Percentiles rank a stretch among this genome's conserved stretches.
Conservation (phyloP, 2,329 filamentous ascomycete species). For the Keithomyces neogunnii region DNA sequence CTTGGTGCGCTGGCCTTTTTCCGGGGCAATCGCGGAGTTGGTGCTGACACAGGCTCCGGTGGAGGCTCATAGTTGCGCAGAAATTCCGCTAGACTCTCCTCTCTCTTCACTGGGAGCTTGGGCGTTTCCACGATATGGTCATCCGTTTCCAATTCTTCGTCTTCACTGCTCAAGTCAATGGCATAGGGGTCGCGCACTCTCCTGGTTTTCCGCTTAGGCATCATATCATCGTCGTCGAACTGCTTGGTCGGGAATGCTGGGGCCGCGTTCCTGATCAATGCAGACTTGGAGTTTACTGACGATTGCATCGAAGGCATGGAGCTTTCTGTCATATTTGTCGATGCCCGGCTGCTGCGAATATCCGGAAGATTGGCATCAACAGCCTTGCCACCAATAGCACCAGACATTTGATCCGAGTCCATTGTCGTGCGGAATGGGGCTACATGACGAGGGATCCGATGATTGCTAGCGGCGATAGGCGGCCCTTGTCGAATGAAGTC, state of each 20-base stretch:
- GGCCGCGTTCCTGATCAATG: slow-evolving; percentile 45
- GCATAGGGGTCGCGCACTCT: slow-evolving; percentile 85
- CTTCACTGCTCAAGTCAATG: slow-evolving; percentile 65
- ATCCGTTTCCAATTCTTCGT: slow-evolving; percentile 49
- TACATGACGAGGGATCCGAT: slow-evolving; percentile 71
- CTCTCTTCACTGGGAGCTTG: slow-evolving; percentile 33
- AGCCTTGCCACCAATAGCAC: slow-evolving; percentile 44
- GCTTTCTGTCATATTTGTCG: slow-evolving; percentile 47
- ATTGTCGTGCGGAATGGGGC: slow-evolving; percentile 79
- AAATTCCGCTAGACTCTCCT: slow-evolving; percentile 69
- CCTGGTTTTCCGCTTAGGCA: slow-evolving; percentile 65
- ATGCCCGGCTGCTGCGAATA: slow-evolving; percentile 47
- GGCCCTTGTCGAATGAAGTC: slow-evolving; percentile 92
- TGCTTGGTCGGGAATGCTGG: slow-evolving; percentile 21
- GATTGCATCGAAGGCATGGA: slow-evolving; percentile 51
- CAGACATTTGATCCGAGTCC: slow-evolving; percentile 70
- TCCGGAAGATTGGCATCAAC: slow-evolving; percentile 50
- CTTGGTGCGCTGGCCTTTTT: slow-evolving; percentile 58
- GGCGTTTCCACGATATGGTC: slow-evolving; percentile 34
- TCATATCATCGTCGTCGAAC: slow-evolving; percentile 43
- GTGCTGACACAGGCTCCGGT: slow-evolving; percentile 32
- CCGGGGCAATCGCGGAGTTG: slow-evolving; percentile 34
- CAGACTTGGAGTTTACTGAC: slow-evolving; percentile 67
- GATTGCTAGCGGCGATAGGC: slow-evolving; percentile 49
- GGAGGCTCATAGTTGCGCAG: slow-evolving; percentile 62